Conservation (phyloP, 495 filamentous ascomycete species). For the Evernia prunastri region DNA sequence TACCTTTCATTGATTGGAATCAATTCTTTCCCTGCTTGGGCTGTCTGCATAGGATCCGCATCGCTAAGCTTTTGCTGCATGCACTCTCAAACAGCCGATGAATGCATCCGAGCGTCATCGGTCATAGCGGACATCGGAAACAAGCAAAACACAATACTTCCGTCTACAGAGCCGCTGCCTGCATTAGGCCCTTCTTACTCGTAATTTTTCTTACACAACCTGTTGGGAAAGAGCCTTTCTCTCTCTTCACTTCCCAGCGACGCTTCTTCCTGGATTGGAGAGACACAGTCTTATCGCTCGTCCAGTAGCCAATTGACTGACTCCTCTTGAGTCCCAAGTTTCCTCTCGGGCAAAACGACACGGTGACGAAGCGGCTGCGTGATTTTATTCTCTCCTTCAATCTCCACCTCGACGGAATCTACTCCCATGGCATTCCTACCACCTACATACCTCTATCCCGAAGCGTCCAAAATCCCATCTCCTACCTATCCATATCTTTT, state of each 20-base stretch:
- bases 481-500: no score
- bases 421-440: no score
- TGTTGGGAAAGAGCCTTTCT: background rate
- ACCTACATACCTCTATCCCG: no score
- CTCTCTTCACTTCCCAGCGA: background rate
- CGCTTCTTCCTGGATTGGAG: background rate
- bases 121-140: background rate
- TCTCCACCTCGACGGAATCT: no score
- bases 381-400: background rate
- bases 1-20: no score
- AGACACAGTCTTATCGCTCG: background rate
- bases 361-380: no score
- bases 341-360: no score
- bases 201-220: background rate
- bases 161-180: background rate
- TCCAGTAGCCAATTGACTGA: background rate
- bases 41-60: background rate
- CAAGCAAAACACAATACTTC: background rate
- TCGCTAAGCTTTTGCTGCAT: background rate
- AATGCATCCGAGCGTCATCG: background rate
- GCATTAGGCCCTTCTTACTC: slow-evolving; percentile 3
- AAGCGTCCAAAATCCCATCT: no score
- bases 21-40: no score
- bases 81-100: background rate
- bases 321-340: background rate